Evolutionary conservation across 148 eudicot genomes (phyloP), one percentile per base, ranked within the genome.

Genomic region (Selenicereus undatus): DNA sequence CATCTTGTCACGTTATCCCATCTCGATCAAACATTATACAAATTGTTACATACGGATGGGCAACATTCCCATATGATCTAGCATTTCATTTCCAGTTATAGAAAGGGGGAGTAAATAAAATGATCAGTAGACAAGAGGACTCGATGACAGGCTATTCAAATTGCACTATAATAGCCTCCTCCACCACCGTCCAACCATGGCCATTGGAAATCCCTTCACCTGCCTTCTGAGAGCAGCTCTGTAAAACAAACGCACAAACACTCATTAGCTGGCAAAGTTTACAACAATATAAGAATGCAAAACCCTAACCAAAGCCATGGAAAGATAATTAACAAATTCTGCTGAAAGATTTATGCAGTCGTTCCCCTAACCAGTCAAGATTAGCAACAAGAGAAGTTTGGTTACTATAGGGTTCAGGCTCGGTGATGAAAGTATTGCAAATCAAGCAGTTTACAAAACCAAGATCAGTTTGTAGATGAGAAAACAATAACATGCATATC

Each of bases 131-230:
- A 39, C 5, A 4, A 39, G 43, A 39, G 43, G 32, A 32, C 32
- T 32, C 32, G 32, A 32, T 32, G 32, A 32, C 4, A 18, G 73
- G 80, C 79, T 82, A 78, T 77, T 94, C 98, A 68, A 58, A 77
- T 71, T 94, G 97, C 50, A 89, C 79, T 74, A 86, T 74, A 39
- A 94, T 85, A 66, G 85, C 82, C 83, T 94, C 97, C 84, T 92
- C 94, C 11, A 86, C 90, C 45, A 94, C 81, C 58, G 78, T 83
- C 98, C 98, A 94, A 71, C 91, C 92, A n/a, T 81, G 78, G 13
- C 60, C 18, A 30, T 76, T 39, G 21, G 88, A 50, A 14, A n/a
- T 81, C 36, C 72, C 80, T 14, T 83, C 66, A 71, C 77, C 81
- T 1, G 75, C 27, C 22, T 77, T 83, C 58, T 77, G 75, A 70